Conservation (phyloP, 129 eudicot species). For the Rutidosis leptorrhynchoides region DNA sequence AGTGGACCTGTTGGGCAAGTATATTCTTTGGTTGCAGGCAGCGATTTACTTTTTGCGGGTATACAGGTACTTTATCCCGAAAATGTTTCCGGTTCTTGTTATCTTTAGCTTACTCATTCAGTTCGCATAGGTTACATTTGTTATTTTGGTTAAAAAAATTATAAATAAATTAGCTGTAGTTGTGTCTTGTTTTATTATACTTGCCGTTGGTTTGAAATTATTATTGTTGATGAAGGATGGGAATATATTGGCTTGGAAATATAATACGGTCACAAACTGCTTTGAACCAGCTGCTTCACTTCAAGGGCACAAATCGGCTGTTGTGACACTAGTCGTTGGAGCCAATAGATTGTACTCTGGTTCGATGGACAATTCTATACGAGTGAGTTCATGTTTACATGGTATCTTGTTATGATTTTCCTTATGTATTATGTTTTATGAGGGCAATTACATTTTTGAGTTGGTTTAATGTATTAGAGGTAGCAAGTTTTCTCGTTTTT, state of each 20-base stretch:
- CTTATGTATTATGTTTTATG: background rate
- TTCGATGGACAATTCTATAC: conserved; percentile 85
- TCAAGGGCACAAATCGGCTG: conserved; percentile 78
- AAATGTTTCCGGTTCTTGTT: background rate
- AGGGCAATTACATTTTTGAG: background rate
- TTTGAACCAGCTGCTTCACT: conserved; percentile 97
- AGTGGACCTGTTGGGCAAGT: conserved; percentile 96
- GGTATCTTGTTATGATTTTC: conserved; percentile 6
- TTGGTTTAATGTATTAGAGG: background rate
- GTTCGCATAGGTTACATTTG: background rate
- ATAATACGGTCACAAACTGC: conserved; percentile 57
- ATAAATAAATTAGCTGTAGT: background rate
- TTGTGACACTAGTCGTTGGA: conserved; percentile 86
- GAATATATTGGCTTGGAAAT: conserved; percentile 85
- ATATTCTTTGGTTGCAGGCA: conserved; percentile 80
- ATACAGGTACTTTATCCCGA: conserved; percentile 52
- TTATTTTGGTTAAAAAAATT: background rate
- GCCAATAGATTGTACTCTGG: conserved; percentile 91
- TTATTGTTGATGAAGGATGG: conserved; percentile 61
- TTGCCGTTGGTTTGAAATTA: background rate
- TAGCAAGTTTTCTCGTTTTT: background rate
- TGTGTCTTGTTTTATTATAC: background rate
- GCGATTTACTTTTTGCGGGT: conserved; percentile 84
- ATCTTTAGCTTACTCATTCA: background rate
- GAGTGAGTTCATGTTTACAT: conserved; percentile 39